phyloP scores from a whole-genome alignment of 2,329 filamentous ascomycete species.

The Colletotrichum musae region DNA sequence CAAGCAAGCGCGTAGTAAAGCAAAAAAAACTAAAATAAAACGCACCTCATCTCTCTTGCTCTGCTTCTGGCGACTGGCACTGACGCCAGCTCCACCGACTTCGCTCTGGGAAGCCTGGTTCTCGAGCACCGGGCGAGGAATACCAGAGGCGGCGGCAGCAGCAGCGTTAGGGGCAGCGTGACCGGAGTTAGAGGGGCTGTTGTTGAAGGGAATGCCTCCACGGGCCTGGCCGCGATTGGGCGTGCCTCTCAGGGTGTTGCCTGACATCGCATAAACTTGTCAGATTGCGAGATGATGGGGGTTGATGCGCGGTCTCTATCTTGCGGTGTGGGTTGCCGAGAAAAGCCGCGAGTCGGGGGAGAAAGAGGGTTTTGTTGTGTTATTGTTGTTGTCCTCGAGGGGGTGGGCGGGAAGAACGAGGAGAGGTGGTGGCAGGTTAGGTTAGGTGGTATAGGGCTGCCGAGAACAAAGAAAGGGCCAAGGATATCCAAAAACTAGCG shows the following conservation, averaged over 20 bases:
- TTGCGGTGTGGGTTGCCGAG: constrained; percentile 34
- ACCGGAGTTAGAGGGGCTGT: constrained; percentile 61
- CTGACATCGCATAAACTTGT: constrained; percentile 66
- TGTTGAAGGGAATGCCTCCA: constrained; percentile 71
- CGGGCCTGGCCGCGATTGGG: constrained; percentile 74
- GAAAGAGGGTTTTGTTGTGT: neutral
- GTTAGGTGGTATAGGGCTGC: too few relatives aligned
- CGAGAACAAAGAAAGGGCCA: constrained; percentile 10
- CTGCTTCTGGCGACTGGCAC: constrained; percentile 95
- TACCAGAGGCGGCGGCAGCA: constrained; percentile 65
- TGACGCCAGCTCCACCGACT: constrained; percentile 78
- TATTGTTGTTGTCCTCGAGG: too few relatives aligned
- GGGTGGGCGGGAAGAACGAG: too few relatives aligned
- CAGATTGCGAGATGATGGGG: constrained; percentile 51
- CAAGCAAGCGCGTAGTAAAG: neutral
- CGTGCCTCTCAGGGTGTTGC: constrained; percentile 78
- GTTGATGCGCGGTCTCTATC: constrained; percentile 37
- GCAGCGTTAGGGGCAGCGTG: constrained; percentile 13
- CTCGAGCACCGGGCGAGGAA: constrained; percentile 81
- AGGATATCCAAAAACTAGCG: neutral
- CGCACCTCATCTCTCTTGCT: constrained; percentile 97
- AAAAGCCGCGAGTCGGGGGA: constrained; percentile 10
- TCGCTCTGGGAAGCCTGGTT: constrained; percentile 70
- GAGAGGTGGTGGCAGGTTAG: too few relatives aligned
- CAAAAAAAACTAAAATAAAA: constrained; percentile 40